A percentile compares a stretch with the other conserved stretches of the same genome.
These are phyloP conservation scores for Hypoxylon sp. DNA, from an alignment of 2,329 filamentous ascomycete species.

Conservation along the genomic window DNA sequence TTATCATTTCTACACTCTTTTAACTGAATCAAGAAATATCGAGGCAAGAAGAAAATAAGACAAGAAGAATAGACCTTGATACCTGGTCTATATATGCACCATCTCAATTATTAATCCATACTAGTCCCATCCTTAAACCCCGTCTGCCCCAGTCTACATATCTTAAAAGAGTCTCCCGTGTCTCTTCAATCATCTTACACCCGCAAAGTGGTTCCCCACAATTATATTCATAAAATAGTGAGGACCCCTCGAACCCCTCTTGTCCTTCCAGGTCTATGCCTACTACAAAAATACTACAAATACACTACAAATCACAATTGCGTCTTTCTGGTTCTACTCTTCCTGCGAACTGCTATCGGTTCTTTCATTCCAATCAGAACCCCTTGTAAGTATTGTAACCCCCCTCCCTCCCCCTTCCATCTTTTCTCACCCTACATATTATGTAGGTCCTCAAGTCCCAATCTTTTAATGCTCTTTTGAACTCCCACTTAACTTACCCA, in stretches of 20 bases:
- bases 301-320: constrained; percentile 10
- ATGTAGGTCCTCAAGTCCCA: constrained; percentile 18
- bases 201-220: constrained; percentile 32
- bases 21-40: constrained; percentile 6
- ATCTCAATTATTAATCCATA: constrained; percentile 30
- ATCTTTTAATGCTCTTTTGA: constrained; percentile 8
- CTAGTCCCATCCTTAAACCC: constrained; percentile 5
- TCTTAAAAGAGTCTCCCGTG: constrained; percentile 5
- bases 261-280: constrained; percentile 23
- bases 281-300: neutral
- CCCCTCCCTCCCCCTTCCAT: constrained; percentile 9
- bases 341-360: constrained; percentile 43
- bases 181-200: constrained; percentile 27
- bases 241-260: constrained; percentile 37
- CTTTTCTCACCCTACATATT: constrained; percentile 13
- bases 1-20: constrained; percentile 14
- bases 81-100: constrained; percentile 10
- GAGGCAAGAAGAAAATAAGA: constrained; percentile 1
- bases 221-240: constrained; percentile 40
- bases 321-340: constrained; percentile 29
- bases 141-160: neutral
- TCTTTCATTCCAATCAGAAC: constrained; percentile 41
- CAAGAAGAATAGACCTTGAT: constrained; percentile 1
- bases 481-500: constrained; percentile 30
- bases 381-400: constrained; percentile 36